These are phyloP conservation scores for Alternaria tenuissima DNA, from an alignment of 2,329 filamentous ascomycete genomes.

Conservation along the genomic window DNA sequence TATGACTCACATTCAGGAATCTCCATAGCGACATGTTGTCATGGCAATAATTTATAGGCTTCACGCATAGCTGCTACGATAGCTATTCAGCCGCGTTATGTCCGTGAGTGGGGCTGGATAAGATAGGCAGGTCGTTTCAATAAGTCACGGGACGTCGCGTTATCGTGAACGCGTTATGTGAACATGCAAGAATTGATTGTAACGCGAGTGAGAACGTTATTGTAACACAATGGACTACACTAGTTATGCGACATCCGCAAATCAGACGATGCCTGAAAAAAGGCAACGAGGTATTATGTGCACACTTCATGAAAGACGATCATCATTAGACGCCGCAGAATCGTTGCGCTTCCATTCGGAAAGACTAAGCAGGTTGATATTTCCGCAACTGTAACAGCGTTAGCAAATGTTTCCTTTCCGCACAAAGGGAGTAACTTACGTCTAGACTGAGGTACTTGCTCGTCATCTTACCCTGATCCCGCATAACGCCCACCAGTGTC, in stretches of 20 bases:
- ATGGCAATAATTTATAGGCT: neutral
- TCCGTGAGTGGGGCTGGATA: slow-evolving; percentile 5
- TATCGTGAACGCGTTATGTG: neutral
- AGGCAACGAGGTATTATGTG: neutral
- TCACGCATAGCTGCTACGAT: neutral
- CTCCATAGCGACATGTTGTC: neutral
- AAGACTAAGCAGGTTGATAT: slow-evolving; percentile 8
- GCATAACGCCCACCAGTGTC: slow-evolving; percentile 92
- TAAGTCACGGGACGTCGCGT: slow-evolving; percentile 1
- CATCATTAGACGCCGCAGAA: neutral
- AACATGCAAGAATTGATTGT: neutral
- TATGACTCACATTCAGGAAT: neutral
- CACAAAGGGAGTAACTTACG: slow-evolving; percentile 67
- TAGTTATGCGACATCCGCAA: neutral
- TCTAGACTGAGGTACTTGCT: slow-evolving; percentile 91
- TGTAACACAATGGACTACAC: neutral
- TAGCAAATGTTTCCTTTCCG: neutral
- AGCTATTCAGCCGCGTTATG: neutral
- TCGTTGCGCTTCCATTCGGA: neutral
- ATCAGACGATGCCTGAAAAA: neutral
- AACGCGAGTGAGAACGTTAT: neutral
- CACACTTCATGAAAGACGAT: neutral
- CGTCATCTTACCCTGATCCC: slow-evolving; percentile 92
- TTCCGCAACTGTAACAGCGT: slow-evolving; percentile 13
- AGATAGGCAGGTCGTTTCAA: slow-evolving; percentile 1